phyloP scores from a whole-genome alignment of 2,329 filamentous ascomycete genomes.

The Corinectria fuckeliana region DNA sequence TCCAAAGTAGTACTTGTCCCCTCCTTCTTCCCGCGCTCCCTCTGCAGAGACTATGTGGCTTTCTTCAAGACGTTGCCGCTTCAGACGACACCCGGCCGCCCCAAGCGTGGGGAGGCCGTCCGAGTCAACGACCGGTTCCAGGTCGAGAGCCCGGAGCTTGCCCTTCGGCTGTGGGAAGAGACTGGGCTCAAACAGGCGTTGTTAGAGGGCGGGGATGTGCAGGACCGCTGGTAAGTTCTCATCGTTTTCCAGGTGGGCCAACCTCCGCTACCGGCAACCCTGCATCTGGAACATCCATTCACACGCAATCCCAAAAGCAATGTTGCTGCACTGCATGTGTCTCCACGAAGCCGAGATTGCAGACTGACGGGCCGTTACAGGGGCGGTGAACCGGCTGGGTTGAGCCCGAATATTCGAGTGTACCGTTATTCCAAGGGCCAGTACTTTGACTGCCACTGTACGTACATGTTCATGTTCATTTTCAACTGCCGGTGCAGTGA shows the following conservation, averaged over 20 bases:
- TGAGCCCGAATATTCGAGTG: constrained; percentile 88
- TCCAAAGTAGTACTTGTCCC: constrained; percentile 75
- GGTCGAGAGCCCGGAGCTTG: constrained; percentile 77
- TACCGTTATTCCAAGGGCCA: constrained; percentile 88
- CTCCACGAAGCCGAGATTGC: constrained; percentile 8
- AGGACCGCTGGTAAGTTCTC: constrained; percentile 53
- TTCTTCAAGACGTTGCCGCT: constrained; percentile 75
- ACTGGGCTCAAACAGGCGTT: constrained; percentile 75
- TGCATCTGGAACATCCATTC: constrained; percentile 5
- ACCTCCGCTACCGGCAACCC: not conserved
- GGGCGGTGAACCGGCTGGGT: constrained; percentile 82
- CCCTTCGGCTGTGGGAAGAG: constrained; percentile 75
- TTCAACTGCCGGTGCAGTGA: not conserved
- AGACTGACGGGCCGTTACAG: constrained; percentile 54
- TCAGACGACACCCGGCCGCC: constrained; percentile 77
- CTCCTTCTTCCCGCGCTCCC: constrained; percentile 74
- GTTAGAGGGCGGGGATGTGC: constrained; percentile 47
- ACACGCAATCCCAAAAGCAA: constrained; percentile 17
- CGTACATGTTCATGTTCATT: constrained; percentile 50
- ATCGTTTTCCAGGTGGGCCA: constrained; percentile 1
- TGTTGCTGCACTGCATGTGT: constrained; percentile 4
- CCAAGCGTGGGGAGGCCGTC: constrained; percentile 80
- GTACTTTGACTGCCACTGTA: constrained; percentile 93
- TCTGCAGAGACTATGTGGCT: constrained; percentile 78
- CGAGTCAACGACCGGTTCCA: constrained; percentile 92